Evolutionary conservation across 352 stramenopile genomes (phyloP).

Genomic region (Phytophthora tubulina): DNA sequence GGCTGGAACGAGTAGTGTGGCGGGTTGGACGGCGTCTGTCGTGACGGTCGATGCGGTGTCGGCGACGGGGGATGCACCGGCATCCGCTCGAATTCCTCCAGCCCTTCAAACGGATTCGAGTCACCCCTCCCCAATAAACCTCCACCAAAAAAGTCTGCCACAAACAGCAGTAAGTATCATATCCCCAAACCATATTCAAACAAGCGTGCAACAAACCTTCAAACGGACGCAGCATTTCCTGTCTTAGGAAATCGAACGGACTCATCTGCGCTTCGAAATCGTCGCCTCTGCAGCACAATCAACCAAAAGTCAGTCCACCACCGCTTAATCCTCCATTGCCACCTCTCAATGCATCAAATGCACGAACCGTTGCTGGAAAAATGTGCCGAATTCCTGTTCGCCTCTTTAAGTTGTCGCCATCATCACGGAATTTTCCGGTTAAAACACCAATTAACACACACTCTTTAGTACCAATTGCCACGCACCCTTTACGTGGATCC

Average conservation of each 20-base stretch:
- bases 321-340: background rate
- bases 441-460: background rate
- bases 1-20: constrained; percentile 85
- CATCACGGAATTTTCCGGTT: background rate
- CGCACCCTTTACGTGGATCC: constrained; percentile 61
- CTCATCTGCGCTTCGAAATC: constrained; percentile 84
- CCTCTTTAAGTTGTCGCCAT: constrained; percentile 23
- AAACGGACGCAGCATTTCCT: constrained; percentile 86
- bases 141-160: constrained; percentile 70
- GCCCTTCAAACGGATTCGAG: constrained; percentile 62
- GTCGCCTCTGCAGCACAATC: constrained; percentile 51
- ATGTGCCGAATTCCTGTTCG: constrained; percentile 51
- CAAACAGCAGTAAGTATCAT: background rate
- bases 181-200: background rate
- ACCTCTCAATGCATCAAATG: background rate
- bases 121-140: constrained; percentile 45
- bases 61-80: constrained; percentile 55
- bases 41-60: constrained; percentile 49
- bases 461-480: background rate
- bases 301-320: constrained; percentile 6
- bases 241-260: constrained; percentile 81
- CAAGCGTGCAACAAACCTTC: constrained; percentile 47
- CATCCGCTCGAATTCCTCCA: constrained; percentile 82
- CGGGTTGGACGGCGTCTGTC: constrained; percentile 59
- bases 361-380: constrained; percentile 67